Base-by-base conservation (phyloP, 352 stramenopile species). In the Phytophthora pluvialis region DNA sequence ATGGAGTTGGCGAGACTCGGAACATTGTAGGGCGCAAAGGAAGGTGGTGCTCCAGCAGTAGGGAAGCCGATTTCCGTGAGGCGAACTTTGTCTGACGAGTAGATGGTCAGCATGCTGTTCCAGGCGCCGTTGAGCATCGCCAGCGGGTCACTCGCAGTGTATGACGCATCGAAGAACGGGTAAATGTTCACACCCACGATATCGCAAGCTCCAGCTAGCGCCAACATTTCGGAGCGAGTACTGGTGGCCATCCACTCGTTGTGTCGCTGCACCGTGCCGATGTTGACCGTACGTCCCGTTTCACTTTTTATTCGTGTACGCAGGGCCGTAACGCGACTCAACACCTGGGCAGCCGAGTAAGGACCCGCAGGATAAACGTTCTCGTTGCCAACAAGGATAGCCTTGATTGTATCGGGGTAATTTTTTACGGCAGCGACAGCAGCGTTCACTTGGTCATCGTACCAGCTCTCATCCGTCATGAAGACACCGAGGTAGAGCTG, bases 161-260 rank as follows among this genome's bases (percentile, higher is more conserved):
- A 93, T 35, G 68, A 80, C 9, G 29, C 53, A 36, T 90, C 76
- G 45, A 92, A 91, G 71, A 93, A 93, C 3, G 83, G 83, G 46
- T 92, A 92, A 49, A 91, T 88, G 55, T 92, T 94, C 38, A 95
- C 87, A 13, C 85, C 85, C 8, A 93, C 49, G 61, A 95, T 90
- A 60, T 95, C 87, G 35, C 72, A 85, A 21, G 65, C 76, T 6
- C 18, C 55, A 11, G 79, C 81, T 0, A 95, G 66, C 18, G 64
- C 68, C 1, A 73, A 45, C 68, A 93, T 94, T 4, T 69, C 67
- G 0, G 43, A 33, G 7, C 66, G 69, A 1, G 64, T 66, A 11
- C 38, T 59, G 0, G 43, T 16, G 4, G 79, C 62, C 16, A 87
- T 61, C 78, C 80, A 95, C 56, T 95, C 85, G 11, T 78, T 75